phyloP scores from a whole-genome alignment of 2,329 filamentous ascomycete species.

The Beauveria brongniartii region DNA sequence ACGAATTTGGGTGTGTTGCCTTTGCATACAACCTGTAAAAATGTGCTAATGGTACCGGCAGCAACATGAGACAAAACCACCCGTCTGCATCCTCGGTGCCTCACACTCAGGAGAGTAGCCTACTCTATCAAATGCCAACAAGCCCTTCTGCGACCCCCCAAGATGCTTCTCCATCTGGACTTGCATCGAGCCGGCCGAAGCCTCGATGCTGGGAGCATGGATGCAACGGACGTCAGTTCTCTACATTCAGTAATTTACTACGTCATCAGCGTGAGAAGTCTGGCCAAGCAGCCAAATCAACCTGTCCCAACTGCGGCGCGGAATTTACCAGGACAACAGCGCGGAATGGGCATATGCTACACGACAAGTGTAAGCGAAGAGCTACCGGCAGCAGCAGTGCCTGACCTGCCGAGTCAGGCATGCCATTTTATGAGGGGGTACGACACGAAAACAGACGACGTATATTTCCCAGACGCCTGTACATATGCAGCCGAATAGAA shows the following conservation, averaged over 20 bases:
- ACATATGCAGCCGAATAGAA: neutral
- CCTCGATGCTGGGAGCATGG: constrained; percentile 96
- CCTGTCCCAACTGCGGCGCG: constrained; percentile 83
- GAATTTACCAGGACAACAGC: constrained; percentile 88
- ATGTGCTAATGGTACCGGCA: neutral
- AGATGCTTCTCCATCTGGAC: constrained; percentile 26
- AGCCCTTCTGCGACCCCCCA: neutral
- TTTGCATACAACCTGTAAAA: neutral
- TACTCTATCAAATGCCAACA: constrained; percentile 35
- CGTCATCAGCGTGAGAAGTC: constrained; percentile 92
- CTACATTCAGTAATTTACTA: constrained; percentile 89
- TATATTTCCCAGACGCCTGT: neutral
- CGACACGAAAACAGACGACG: neutral
- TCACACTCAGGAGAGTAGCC: constrained; percentile 14
- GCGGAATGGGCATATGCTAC: constrained; percentile 73
- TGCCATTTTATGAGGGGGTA: neutral
- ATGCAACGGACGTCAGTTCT: constrained; percentile 92
- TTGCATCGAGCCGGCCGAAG: constrained; percentile 75
- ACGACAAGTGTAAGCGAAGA: constrained; percentile 80
- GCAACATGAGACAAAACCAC: neutral
- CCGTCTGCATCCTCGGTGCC: neutral
- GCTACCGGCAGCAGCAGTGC: constrained; percentile 24
- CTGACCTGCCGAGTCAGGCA: neutral
- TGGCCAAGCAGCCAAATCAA: constrained; percentile 79
- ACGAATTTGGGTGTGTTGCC: constrained; percentile 1